Evolutionary conservation across 192 early-diverging fungal genomes (phyloP).

Genomic region (Oehlia diaphana): DNA sequence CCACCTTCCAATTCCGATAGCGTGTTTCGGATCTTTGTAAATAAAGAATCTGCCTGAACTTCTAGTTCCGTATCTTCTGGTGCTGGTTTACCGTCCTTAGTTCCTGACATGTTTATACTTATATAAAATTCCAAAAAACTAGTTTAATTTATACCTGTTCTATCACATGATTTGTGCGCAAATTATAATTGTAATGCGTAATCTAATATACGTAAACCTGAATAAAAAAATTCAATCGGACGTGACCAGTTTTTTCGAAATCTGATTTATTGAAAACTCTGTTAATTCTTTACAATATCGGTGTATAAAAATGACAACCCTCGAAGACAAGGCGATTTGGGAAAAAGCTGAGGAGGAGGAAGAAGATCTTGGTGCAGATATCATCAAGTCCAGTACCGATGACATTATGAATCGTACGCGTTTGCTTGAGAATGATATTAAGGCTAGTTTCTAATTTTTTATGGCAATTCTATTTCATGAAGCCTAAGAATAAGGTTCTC

Average conservation of each 20-base stretch:
- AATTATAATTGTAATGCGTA: too few relatives aligned
- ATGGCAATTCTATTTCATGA: background rate
- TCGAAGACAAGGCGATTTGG: constrained; percentile 72
- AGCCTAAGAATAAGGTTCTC: too few relatives aligned
- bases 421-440: constrained; percentile 96
- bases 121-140: too few relatives aligned
- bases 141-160: too few relatives aligned
- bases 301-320: constrained; percentile 58
- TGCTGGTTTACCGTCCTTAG: too few relatives aligned
- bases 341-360: constrained; percentile 45
- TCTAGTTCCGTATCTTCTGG: background rate
- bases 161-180: too few relatives aligned
- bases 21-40: background rate
- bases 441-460: constrained; percentile 51
- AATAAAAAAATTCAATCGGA: too few relatives aligned
- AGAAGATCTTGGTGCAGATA: constrained; percentile 87
- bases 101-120: too few relatives aligned
- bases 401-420: constrained; percentile 90
- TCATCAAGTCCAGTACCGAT: constrained; percentile 82
- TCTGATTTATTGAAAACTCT: too few relatives aligned
- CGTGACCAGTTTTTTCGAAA: too few relatives aligned
- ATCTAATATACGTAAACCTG: too few relatives aligned
- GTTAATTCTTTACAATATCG: too few relatives aligned
- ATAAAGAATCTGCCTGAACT: background rate
- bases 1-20: background rate